A percentile compares a stretch with the other conserved stretches of the same genome.
These are phyloP conservation scores for Urochloa ruziziensis DNA, from an alignment of 176 grass and related monocot genomes.

Conservation along the genomic window DNA sequence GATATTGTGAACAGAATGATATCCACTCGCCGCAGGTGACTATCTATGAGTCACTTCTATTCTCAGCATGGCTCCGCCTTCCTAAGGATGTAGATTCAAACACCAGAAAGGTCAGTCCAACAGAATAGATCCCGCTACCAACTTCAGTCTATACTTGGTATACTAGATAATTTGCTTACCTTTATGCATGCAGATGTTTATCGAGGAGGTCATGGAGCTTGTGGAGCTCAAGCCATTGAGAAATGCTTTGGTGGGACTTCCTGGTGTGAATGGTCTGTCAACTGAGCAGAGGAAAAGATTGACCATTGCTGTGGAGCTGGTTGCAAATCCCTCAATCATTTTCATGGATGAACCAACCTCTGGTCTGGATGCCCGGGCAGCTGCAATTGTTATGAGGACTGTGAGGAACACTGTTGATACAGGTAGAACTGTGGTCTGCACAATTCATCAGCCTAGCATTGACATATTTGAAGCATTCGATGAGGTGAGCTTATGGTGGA, in stretches of 20 bases:
- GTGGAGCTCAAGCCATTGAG: conserved; percentile 70
- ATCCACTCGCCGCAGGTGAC: conserved; percentile 94
- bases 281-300: conserved; percentile 89
- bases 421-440: conserved; percentile 89
- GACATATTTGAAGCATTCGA: conserved; percentile 98
- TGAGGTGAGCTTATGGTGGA: conserved; percentile 50
- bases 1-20: conserved; percentile 90
- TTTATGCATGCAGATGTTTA: conserved; percentile 62
- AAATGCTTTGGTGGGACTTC: conserved; percentile 73
- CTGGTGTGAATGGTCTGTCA: conserved; percentile 78
- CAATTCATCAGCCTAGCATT: conserved; percentile 96
- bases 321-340: conserved; percentile 91
- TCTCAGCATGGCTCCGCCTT: conserved; percentile 90
- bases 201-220: conserved; percentile 90
- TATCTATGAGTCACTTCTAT: conserved; percentile 78
- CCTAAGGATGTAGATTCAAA: conserved; percentile 64
- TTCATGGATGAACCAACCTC: conserved; percentile 96
- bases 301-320: conserved; percentile 86
- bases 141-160: neutral
- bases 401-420: conserved; percentile 90
- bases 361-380: conserved; percentile 84
- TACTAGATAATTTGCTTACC: conserved; percentile 8
- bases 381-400: conserved; percentile 90
- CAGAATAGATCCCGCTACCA: neutral
- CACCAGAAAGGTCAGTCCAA: conserved; percentile 60